A percentile compares a stretch with the other conserved stretches of the same genome.
These are phyloP conservation scores for Stevia rebaudiana DNA, from an alignment of 140 eudicot genomes.

Conservation along the genomic window DNA sequence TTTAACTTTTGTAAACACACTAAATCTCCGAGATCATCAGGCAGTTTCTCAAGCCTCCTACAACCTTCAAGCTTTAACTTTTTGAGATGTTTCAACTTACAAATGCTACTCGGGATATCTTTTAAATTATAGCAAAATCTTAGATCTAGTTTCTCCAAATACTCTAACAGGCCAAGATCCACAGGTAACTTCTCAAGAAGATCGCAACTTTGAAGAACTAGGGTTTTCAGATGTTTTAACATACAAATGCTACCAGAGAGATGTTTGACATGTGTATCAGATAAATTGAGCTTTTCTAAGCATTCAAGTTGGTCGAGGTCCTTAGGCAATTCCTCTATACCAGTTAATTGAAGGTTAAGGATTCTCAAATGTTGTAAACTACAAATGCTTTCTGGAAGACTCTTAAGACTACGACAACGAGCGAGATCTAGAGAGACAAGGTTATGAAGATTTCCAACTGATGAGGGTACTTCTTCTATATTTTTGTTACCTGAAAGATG, in stretches of 20 bases:
- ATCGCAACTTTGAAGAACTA: neutral
- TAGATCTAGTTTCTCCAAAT: neutral
- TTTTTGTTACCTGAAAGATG: neutral
- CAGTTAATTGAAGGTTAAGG: neutral
- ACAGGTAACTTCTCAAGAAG: conserved; percentile 8
- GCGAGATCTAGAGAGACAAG: conserved; percentile 8
- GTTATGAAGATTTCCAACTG: conserved; percentile 10
- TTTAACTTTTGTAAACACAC: neutral
- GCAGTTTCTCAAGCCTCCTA: neutral
- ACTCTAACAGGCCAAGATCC: neutral
- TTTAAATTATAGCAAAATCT: neutral
- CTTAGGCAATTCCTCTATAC: conserved; percentile 5
- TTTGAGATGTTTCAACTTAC: conserved; percentile 15
- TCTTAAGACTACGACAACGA: neutral
- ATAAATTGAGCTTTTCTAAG: conserved; percentile 4
- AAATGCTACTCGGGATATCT: conserved; percentile 9
- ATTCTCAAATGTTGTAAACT: conserved; percentile 6
- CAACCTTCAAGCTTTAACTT: neutral
- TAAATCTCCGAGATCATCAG: neutral
- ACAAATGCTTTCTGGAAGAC: neutral
- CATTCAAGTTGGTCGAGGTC: neutral
- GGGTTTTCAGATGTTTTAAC: conserved; percentile 11
- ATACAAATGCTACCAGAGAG: neutral
- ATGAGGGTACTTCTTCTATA: conserved; percentile 18
- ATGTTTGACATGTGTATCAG: neutral